Base-by-base conservation (phyloP, 2,329 filamentous ascomycete genomes). In the Penicillium psychrosexuale region DNA sequence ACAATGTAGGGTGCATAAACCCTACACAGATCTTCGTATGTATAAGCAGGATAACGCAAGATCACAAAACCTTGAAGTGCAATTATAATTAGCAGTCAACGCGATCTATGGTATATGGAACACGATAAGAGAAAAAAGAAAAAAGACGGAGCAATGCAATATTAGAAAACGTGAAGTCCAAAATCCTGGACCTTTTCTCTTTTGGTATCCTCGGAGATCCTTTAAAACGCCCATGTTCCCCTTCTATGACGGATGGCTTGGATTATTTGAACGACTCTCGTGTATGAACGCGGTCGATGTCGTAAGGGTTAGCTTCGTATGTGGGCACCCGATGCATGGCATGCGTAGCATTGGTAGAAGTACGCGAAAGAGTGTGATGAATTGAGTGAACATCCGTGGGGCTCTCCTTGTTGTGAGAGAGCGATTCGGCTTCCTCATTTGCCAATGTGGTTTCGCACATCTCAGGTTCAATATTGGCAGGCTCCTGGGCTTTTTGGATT, bases 231-330 rank as follows among this genome's bases (percentile, higher is more conserved):
- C 15, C 24, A 44, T 34, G 15, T 17, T 33, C 44, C 11, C 31
- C 15, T 40, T 48, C 17, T 22, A 27, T n/a, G 15, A 27, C 22
- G 4, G 13, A 24, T 46, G 9, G 9, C 37, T 30, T 22, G 6
- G 12, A 28, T 38, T 47, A 65, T 57, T 56, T 59, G 38, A 65
- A 65, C 0, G 61, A 64, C 13, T 64, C 63, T 5, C 62, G 55
- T 3, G 60, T 63, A 22, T 63, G 50, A 9, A 63, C 39, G 1
- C 57, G 60, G 34, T 64, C 62, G 30, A 65, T 43, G 17, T 58
- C 38, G 22, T 62, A 63, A 8, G 59, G 62, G 22, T 63, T 63
- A 1, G 47, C 61, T 31, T 64, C 62, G 28, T 63, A 64, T 5
- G 57, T 59, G 5, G 62, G 51, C n/a, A 60, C 55, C 8, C 61